Evolutionary conservation across 2,329 filamentous ascomycete genomes (phyloP).

Genomic region (Colletotrichum karsti): DNA sequence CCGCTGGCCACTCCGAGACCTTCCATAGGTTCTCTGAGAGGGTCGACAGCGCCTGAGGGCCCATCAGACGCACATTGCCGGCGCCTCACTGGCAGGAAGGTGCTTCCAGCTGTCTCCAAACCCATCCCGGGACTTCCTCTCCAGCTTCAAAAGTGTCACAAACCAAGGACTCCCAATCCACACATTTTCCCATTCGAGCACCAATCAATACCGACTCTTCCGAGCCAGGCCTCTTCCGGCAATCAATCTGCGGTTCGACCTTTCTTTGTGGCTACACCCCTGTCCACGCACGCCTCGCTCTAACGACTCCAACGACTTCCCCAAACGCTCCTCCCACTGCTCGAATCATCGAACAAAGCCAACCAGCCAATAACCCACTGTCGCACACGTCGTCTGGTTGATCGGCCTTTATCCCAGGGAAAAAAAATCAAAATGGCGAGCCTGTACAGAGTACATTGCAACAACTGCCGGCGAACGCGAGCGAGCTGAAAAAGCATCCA

Average conservation of each 20-base stretch:
- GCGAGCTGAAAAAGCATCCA: background rate
- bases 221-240: slow-evolving; percentile 22
- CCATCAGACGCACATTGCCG: background rate
- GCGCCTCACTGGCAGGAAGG: too few species aligned
- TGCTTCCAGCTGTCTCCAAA: too few species aligned
- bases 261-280: slow-evolving; percentile 5
- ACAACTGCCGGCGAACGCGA: background rate
- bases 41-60: background rate
- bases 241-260: slow-evolving; percentile 28
- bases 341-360: slow-evolving; percentile 6
- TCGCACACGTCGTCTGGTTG: too few species aligned
- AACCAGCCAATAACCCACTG: background rate
- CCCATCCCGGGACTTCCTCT: slow-evolving; percentile 13
- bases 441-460: slow-evolving; percentile 11
- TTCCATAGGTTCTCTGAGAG: background rate
- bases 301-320: background rate
- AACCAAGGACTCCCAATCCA: slow-evolving; percentile 17
- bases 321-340: slow-evolving; percentile 12
- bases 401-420: background rate
- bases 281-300: background rate
- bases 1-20: background rate
- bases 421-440: background rate
- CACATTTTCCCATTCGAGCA: background rate
- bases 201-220: slow-evolving; percentile 20
- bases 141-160: slow-evolving; percentile 18